Percentiles rank a stretch among this genome's conserved stretches.
Evolutionary conservation across 768 basidiomycete species (phyloP).

Genomic region (Suillus fuscotomentosus): DNA sequence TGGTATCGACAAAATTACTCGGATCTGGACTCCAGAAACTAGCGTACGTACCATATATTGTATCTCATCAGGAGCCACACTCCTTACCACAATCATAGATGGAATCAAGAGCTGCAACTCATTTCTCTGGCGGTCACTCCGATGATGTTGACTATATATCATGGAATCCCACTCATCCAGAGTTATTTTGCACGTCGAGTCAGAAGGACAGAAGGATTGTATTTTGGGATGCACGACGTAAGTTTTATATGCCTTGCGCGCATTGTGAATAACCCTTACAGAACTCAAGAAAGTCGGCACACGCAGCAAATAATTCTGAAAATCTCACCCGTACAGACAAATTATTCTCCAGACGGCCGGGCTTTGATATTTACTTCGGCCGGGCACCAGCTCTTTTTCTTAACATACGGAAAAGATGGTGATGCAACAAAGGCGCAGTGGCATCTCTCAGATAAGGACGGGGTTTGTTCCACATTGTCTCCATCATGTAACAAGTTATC

Average conservation of each 20-base stretch:
- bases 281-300: constrained; percentile 60
- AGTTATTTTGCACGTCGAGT: constrained; percentile 78
- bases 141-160: constrained; percentile 82
- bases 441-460: constrained; percentile 35
- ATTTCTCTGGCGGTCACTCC: constrained; percentile 68
- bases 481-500: background rate
- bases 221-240: constrained; percentile 86
- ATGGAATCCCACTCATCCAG: constrained; percentile 86
- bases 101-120: constrained; percentile 63
- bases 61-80: background rate
- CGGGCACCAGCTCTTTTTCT: constrained; percentile 58
- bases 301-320: constrained; percentile 61
- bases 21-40: constrained; percentile 80
- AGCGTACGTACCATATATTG: constrained; percentile 50
- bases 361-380: constrained; percentile 62
- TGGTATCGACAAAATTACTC: constrained; percentile 73
- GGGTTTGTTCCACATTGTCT: constrained; percentile 9
- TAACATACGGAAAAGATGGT: constrained; percentile 55
- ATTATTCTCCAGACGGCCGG: constrained; percentile 72
- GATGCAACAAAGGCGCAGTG: constrained; percentile 54
- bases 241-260: constrained; percentile 18
- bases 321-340: constrained; percentile 60
- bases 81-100: constrained; percentile 42
- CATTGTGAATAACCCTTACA: constrained; percentile 9
- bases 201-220: constrained; percentile 72